Conservation (phyloP, 108 stramenopile species). For the Cyclotella sp. region DNA sequence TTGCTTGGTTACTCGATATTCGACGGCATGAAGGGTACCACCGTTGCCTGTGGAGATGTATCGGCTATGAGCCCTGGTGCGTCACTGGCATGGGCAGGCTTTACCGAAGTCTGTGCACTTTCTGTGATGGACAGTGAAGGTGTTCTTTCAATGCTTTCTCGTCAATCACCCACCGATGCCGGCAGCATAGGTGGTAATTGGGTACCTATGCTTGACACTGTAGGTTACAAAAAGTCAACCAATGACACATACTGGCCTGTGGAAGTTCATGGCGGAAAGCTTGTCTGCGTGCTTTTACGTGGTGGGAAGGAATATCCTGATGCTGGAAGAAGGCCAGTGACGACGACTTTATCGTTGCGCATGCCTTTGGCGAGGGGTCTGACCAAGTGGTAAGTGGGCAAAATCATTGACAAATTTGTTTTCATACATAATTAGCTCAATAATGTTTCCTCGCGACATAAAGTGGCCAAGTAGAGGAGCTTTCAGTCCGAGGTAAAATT, state of each 20-base stretch:
- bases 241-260: constrained; percentile 85
- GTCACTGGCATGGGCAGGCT: constrained; percentile 79
- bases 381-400: constrained; percentile 17
- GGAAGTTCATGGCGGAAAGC: constrained; percentile 75
- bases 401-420: background rate
- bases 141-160: constrained; percentile 81
- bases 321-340: constrained; percentile 76
- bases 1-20: constrained; percentile 74
- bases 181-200: constrained; percentile 52
- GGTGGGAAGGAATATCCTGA: constrained; percentile 84
- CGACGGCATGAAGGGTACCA: constrained; percentile 63
- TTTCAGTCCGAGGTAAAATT: constrained; percentile 73
- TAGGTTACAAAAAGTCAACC: constrained; percentile 74
- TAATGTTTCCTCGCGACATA: constrained; percentile 2
- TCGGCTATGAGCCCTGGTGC: constrained; percentile 70
- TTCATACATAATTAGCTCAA: background rate
- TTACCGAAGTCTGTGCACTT: constrained; percentile 73
- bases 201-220: constrained; percentile 82
- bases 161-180: constrained; percentile 11
- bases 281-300: constrained; percentile 81
- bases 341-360: constrained; percentile 68
- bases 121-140: constrained; percentile 82
- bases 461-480: constrained; percentile 70
- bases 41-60: constrained; percentile 60
- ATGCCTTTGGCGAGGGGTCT: constrained; percentile 71